Percentiles rank a stretch among this genome's conserved stretches.
These are phyloP conservation scores for Solanum sejunctum DNA, from an alignment of 257 asterid genomes.

Conservation along the genomic window DNA sequence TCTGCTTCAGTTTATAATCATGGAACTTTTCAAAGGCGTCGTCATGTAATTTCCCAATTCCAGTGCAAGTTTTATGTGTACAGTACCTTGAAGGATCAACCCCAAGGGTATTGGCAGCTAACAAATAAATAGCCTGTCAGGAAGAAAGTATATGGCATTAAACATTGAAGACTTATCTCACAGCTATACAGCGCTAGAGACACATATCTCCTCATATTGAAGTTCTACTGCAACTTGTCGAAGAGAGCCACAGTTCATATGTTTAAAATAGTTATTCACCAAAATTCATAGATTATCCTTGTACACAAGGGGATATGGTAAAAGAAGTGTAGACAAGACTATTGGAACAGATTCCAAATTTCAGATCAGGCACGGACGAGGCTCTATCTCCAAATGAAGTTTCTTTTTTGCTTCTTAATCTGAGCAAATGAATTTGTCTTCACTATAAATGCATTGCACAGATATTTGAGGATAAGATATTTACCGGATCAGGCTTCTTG, in stretches of 20 bases:
- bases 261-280: neutral
- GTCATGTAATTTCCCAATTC: neutral
- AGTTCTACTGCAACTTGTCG: neutral
- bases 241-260: neutral
- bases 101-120: constrained; percentile 73
- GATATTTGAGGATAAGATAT: constrained; percentile 2
- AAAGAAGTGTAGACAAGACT: neutral
- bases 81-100: constrained; percentile 80
- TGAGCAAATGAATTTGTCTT: neutral
- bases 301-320: neutral
- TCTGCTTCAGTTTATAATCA: neutral
- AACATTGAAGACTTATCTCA: neutral
- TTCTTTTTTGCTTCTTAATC: neutral
- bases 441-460: neutral
- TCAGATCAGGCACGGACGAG: neutral
- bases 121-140: constrained; percentile 81
- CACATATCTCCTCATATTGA: neutral
- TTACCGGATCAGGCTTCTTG: constrained; percentile 96
- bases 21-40: neutral
- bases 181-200: neutral
- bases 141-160: neutral
- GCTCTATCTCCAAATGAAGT: neutral
- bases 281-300: neutral
- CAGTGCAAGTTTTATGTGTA: neutral
- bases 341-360: neutral